phyloP scores from a whole-genome alignment of 2,329 filamentous ascomycete genomes.

The Chaetothyriales sp. region DNA sequence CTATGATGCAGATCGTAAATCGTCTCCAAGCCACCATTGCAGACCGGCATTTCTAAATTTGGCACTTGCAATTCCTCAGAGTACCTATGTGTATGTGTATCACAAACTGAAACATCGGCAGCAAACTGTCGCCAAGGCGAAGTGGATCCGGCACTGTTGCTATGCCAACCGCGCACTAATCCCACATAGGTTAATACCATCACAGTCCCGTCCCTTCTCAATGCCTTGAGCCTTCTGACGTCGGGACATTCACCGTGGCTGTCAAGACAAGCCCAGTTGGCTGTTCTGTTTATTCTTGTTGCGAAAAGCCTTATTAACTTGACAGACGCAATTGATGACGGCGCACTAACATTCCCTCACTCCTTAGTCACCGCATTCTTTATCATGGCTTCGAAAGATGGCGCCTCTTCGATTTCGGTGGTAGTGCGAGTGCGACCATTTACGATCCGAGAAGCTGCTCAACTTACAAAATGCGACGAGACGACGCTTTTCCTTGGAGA shows the following conservation, averaged over 20 bases:
- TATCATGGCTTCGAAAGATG: conserved; percentile 29
- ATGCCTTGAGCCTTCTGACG: background rate
- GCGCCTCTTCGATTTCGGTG: conserved; percentile 38
- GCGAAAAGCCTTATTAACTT: background rate
- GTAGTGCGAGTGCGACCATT: conserved; percentile 51
- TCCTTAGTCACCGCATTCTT: background rate
- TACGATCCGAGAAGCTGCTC: conserved; percentile 84
- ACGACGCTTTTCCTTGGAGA: conserved; percentile 88
- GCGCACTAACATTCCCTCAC: background rate
- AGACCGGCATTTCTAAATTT: too few species aligned
- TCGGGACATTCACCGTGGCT: background rate
- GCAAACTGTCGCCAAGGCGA: background rate
- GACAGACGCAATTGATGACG: background rate
- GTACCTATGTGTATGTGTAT: too few species aligned
- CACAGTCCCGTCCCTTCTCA: background rate
- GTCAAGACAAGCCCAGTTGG: background rate
- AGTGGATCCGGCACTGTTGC: background rate
- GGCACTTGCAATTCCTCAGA: too few species aligned
- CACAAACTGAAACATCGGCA: too few species aligned
- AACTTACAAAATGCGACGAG: conserved; percentile 65
- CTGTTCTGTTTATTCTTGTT: background rate
- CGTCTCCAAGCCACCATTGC: too few species aligned
- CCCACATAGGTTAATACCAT: background rate
- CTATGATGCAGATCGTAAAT: too few species aligned
- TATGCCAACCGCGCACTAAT: background rate